phyloP scores from a whole-genome alignment of 2,329 filamentous ascomycete species.

The Xylariaceae sp. region DNA sequence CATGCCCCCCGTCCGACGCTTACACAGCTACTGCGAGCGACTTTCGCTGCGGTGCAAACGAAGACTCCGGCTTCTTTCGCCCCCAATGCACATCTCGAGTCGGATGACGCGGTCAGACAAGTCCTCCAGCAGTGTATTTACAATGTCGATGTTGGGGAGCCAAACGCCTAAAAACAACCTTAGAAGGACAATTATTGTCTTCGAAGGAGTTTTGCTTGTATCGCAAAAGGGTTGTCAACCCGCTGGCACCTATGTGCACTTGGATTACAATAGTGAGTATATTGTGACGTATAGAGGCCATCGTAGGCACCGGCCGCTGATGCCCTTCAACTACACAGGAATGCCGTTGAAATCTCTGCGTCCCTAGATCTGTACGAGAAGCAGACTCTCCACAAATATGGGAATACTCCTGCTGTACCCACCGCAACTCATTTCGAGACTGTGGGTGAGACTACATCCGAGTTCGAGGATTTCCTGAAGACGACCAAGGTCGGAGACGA shows the following conservation, averaged over 20 bases:
- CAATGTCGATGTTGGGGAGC: not conserved
- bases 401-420: not conserved
- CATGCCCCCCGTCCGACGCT: slow-evolving; percentile 1
- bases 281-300: no score
- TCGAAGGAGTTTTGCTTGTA: no score
- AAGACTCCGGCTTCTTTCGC: not conserved
- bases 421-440: not conserved
- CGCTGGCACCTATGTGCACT: no score
- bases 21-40: not conserved
- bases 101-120: not conserved
- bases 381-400: no score
- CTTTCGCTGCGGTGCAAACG: not conserved
- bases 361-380: not conserved
- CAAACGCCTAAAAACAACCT: no score
- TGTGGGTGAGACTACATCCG: not conserved
- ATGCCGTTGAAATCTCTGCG: not conserved
- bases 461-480: not conserved
- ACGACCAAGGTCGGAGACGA: not conserved
- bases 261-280: no score
- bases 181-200: no score
- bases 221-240: no score
- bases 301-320: no score
- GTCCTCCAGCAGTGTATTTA: slow-evolving; percentile 2
- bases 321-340: no score
- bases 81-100: not conserved